A percentile compares a stretch with the other conserved stretches of the same genome.
These are phyloP conservation scores for Trametes punicea DNA, from an alignment of 768 basidiomycete species.

Conservation along the genomic window DNA sequence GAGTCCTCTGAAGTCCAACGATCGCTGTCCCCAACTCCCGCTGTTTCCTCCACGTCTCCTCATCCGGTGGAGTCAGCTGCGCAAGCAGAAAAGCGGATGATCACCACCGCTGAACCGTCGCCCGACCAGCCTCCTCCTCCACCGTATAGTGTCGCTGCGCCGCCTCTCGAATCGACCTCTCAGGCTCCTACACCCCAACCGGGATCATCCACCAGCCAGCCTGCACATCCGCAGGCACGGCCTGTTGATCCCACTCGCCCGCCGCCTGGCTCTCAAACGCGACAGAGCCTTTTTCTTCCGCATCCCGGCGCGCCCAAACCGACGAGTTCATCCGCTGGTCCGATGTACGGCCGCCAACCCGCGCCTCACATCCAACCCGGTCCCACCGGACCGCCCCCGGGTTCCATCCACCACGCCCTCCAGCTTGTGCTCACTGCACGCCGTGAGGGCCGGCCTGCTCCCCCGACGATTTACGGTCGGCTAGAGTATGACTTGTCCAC, in stretches of 20 bases:
- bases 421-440: constrained; percentile 20
- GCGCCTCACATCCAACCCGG: constrained; percentile 5
- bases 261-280: constrained; percentile 25
- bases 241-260: constrained; percentile 23
- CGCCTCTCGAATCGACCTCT: constrained; percentile 13
- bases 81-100: constrained; percentile 13
- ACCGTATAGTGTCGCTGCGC: constrained; percentile 25
- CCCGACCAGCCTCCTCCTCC: constrained; percentile 31
- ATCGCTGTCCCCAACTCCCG: constrained; percentile 4
- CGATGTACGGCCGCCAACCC: constrained; percentile 52
- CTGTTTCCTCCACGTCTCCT: neutral
- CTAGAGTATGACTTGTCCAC: constrained; percentile 48
- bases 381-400: constrained; percentile 27
- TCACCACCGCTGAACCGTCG: constrained; percentile 15
- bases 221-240: constrained; percentile 14
- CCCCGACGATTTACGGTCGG: constrained; percentile 59
- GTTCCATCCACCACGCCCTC: constrained; percentile 26
- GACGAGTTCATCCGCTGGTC: constrained; percentile 41
- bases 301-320: constrained; percentile 55
- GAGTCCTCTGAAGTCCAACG: neutral
- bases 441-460: constrained; percentile 31
- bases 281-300: constrained; percentile 47
- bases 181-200: constrained; percentile 19
- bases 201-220: constrained; percentile 18
- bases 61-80: constrained; percentile 2